Percentiles rank a stretch among this genome's conserved stretches.
phyloP scores from a whole-genome alignment of 371 early-diverging fungal genomes.

The Rhizopus sp. region DNA sequence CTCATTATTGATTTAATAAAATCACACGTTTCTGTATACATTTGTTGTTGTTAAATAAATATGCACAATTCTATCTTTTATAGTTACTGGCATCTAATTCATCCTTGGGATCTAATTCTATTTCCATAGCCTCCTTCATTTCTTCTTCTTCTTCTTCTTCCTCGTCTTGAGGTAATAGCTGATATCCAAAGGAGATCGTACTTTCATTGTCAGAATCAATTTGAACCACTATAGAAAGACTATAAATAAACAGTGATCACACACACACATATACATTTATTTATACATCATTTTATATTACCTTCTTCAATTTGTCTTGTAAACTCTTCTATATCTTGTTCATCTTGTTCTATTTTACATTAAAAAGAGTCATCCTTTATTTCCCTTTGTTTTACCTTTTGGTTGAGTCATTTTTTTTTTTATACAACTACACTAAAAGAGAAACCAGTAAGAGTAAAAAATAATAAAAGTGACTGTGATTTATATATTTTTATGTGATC shows the following conservation, averaged over 20 bases:
- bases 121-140: conserved; percentile 13
- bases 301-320: conserved; percentile 39
- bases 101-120: conserved; percentile 20
- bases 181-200: conserved; percentile 24
- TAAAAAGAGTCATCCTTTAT: too few relatives aligned
- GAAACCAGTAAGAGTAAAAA: too few relatives aligned
- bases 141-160: conserved; percentile 19
- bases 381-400: too few relatives aligned
- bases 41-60: not conserved
- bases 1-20: conserved; percentile 43
- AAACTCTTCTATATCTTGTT: conserved; percentile 32
- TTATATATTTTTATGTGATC: too few relatives aligned
- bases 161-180: conserved; percentile 39
- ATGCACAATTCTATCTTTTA: not conserved
- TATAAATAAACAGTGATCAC: not conserved
- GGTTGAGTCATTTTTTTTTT: too few relatives aligned
- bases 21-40: conserved; percentile 30
- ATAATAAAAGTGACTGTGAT: too few relatives aligned
- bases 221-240: conserved; percentile 16
- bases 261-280: not conserved
- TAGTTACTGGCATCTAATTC: conserved; percentile 24
- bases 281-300: conserved; percentile 4
- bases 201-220: conserved; percentile 22
- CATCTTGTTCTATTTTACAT: conserved; percentile 14
- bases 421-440: too few relatives aligned